A percentile compares a stretch with the other conserved stretches of the same genome.
phyloP scores from a whole-genome alignment of 2,329 filamentous ascomycete species.

The Ceratocystis cubensis region DNA sequence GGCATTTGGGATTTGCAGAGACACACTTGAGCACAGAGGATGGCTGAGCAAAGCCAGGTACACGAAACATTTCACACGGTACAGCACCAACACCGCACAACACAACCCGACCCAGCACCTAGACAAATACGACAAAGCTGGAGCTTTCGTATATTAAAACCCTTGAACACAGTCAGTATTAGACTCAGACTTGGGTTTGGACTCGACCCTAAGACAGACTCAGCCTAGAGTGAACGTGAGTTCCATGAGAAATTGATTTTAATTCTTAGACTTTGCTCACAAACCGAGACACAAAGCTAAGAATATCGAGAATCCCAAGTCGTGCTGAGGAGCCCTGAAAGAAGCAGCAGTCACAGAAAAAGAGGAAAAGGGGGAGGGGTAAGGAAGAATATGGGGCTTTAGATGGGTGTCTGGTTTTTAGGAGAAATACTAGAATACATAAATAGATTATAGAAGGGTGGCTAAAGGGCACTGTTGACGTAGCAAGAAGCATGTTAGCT shows the following conservation, averaged over 20 bases:
- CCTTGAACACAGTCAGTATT: background rate
- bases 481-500: background rate
- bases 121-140: background rate
- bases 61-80: slow-evolving; percentile 1
- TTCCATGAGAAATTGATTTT: background rate
- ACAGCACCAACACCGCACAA: background rate
- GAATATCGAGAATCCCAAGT: background rate
- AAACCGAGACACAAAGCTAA: background rate
- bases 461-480: background rate
- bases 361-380: background rate
- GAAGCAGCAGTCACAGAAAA: background rate
- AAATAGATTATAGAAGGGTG: background rate
- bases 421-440: background rate
- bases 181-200: background rate
- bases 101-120: too few relatives aligned
- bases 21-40: background rate
- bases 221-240: background rate
- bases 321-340: background rate
- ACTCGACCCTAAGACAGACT: background rate
- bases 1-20: background rate
- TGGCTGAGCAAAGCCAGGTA: slow-evolving; percentile 10
- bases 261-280: background rate
- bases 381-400: background rate
- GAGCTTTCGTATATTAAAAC: background rate
- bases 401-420: background rate